Evolutionary conservation across 2,329 filamentous ascomycete genomes (phyloP), one percentile per base, ranked within the genome.

Genomic region (Orbilia blumenaviensis): DNA sequence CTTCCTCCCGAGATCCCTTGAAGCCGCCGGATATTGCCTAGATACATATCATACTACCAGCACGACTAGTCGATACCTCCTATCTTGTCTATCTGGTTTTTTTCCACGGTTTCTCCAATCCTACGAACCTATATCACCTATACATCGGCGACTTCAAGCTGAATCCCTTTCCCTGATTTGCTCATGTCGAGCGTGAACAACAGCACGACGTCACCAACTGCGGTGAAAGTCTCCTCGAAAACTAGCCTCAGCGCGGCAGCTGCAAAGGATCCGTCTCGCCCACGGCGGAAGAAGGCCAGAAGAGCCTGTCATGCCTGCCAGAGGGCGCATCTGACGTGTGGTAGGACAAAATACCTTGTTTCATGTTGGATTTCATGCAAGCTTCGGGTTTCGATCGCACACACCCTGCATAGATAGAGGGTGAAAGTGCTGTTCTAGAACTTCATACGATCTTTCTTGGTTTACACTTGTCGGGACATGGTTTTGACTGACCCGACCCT

Each of bases 251-350:
- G 67, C 38, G 66, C 66, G 62, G 60, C 73, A 67, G 66, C 73
- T 67, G 89, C 93, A 68, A 98, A 98, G 84, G 95, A 99, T 82
- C 94, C 94, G 68, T 87, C 91, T 81, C 89, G 95, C 75, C 94
- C 95, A 16, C 88, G 94, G 80, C 89, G 95, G 81, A 99, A 98
- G 86, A 99, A 99, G 87, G 95, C 95, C 38, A 89, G 94, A 80
- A 88, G 95, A 83, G 95, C 95, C 71, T 99, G 95, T 84, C 97
- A 91, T 88, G 94, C 95, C 78, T 99, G 95, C 84, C 95, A 99
- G 85, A 88, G 94, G 84, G 95, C 95, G 78, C 95, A 99, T 87
- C 86, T 99, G 82, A 99, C 95, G 79, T 99, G 95, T 86, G 94
- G 95, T 98, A 91, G 88, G 94, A 89, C 78, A 79, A 78, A 38